Evolutionary conservation across 2,329 filamentous ascomycete species (phyloP).

Genomic region (Trematosphaeria pertusa): DNA sequence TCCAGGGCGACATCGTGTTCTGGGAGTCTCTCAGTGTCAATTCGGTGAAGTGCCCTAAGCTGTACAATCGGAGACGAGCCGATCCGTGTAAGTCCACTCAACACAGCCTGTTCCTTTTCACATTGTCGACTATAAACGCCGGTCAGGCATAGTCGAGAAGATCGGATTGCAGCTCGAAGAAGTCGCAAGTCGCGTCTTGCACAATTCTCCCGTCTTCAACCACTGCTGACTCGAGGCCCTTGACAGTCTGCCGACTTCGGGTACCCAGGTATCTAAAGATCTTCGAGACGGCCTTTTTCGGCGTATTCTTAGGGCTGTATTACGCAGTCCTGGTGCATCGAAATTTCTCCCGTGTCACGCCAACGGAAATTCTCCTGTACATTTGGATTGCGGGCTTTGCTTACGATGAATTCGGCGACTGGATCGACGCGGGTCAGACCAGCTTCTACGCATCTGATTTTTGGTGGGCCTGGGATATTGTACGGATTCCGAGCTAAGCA

Average conservation of each 20-base stretch:
- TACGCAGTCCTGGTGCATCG: slow-evolving; percentile 84
- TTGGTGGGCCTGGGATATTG: slow-evolving; percentile 58
- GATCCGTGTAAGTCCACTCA: slow-evolving; percentile 29
- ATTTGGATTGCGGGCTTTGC: slow-evolving; percentile 87
- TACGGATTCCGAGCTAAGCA: slow-evolving; percentile 8
- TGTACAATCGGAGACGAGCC: slow-evolving; percentile 67
- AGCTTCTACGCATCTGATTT: slow-evolving; percentile 60
- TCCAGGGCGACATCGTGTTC: slow-evolving; percentile 80
- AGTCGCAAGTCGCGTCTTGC: not conserved
- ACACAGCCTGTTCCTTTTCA: no score
- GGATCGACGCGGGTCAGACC: slow-evolving; percentile 80
- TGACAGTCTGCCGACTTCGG: slow-evolving; percentile 70
- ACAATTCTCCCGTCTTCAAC: not conserved
- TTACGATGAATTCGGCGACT: slow-evolving; percentile 79
- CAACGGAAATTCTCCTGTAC: slow-evolving; percentile 76
- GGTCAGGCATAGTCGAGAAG: no score
- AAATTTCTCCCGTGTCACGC: slow-evolving; percentile 69
- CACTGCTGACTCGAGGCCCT: not conserved
- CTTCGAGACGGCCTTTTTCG: slow-evolving; percentile 84
- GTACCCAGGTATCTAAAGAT: slow-evolving; percentile 86
- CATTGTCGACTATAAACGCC: no score
- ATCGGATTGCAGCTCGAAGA: not conserved
- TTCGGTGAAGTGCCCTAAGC: slow-evolving; percentile 75
- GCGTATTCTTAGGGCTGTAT: slow-evolving; percentile 77
- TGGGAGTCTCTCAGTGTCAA: slow-evolving; percentile 80